Evolutionary conservation across 1,284 basidiomycete genomes (phyloP), one percentile per base, ranked within the genome.

Genomic region (Vanrija sp.): DNA sequence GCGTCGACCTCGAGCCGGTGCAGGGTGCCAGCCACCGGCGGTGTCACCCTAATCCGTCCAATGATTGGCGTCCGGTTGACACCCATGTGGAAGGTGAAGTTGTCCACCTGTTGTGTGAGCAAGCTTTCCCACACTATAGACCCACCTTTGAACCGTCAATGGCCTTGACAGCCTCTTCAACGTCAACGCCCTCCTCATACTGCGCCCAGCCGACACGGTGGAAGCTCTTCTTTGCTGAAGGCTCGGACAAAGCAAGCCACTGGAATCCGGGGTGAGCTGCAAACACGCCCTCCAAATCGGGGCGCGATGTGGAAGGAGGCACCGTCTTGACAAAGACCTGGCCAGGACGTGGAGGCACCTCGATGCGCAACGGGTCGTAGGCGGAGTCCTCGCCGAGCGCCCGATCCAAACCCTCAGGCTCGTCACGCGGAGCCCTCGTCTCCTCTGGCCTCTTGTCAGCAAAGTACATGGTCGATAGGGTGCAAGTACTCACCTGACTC

Each of bases 261-360:
- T 75, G 65, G 59, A 79, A 80, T 0, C 78, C 78, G 7, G 72
- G 66, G 44, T 73, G 64, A 41, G 71, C 57, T 2, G 61, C 56
- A 49, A 78, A 76, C 37, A 95, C 90, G 72, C 88, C 86, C 78
- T 96, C 92, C 25, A 97, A 80, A 65, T 89, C 91, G 42, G 85
- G 77, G 43, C 91, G 84, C 19, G 88, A 86, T 63, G 94, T 90
- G 60, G 89, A 88, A 23, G 92, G 90, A 39, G 91, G 89, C 59
- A 96, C 90, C 18, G 89, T 92, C 61, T 92, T 85, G 67, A 96
- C 91, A 83, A 95, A 90, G 46, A 97, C 85, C 70, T 94, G 89
- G 65, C 89, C 88, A 14, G 87, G 85, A 63, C 89, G 85, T 22
- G 89, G 84, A 38, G 81, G 80, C 19, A 89, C 84, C 60, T 86